Evolutionary conservation across 1,284 basidiomycete genomes (phyloP), one percentile per base, ranked within the genome.

Genomic region (Acaromyces ingoldii): DNA sequence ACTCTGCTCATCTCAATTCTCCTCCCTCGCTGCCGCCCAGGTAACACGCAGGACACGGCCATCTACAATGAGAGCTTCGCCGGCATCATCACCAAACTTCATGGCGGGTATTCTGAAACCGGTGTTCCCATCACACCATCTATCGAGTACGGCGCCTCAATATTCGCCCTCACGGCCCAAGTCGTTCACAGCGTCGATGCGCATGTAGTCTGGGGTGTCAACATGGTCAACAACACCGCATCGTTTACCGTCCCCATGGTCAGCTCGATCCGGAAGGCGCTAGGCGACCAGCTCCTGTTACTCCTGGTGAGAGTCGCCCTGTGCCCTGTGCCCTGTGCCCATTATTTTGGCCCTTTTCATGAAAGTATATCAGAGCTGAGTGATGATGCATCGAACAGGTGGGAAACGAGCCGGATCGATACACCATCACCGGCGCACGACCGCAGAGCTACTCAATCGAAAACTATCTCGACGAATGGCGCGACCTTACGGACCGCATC

Each of bases 21-120:
- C n/a, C n/a, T n/a, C n/a, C n/a, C n/a, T n/a, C n/a, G n/a, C 33
- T 34, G 13, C 13, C 33, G 17, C 13, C 33, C 33, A 34, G 33
- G 87, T 71, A 91, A 89, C 74, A 89, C 85, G 34, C 90, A 92
- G 76, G 91, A 96, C 72, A 89, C 86, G 79, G 91, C 89, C 64
- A 91, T 95, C 63, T 91, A 95, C 77, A 77, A 87, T 40, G 85
- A 78, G 6, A 91, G 91, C 6, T 86, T 85, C 1, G 76, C 85
- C n/a, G 83, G 89, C 71, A 93, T 90, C 2, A 86, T 95, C 74
- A 81, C 91, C 76, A 57, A 57, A 26, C 22, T 25, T 10, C 17
- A 30, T 21, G 43, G 15, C 7, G 49, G 46, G 19, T 21, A 41
- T 10, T 33, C 15, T 17, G 22, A 28, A 25, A 43, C 26, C 11